Base-by-base conservation (phyloP, 805 yeast species). In the Cyberlindnera bimundalis region DNA sequence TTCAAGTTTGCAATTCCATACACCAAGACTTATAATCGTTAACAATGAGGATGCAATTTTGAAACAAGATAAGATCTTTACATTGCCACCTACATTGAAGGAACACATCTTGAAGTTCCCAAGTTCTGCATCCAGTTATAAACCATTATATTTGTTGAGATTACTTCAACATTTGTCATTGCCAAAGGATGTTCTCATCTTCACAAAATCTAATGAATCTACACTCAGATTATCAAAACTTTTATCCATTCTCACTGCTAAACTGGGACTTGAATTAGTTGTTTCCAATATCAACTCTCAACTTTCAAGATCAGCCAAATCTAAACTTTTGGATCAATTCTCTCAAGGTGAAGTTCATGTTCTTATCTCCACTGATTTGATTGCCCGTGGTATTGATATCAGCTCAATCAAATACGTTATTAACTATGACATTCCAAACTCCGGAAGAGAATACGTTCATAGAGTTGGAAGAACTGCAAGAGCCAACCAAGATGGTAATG, bases 401-500 rank as follows among this genome's bases (percentile, higher is more conserved):
- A 64, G 73, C 13, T 71, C 78, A 4, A 76, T 93, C 35, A 71
- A 77, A 32, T 76, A 78, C 47, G 96, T 93, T 11, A 67, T 93
- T 37, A 93, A 93, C 63, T 93, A 93, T 61, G 98, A 93, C 58
- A 62, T 89, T 40, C 99, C 99, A 17, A 71, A 78, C 19, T 84
- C 96, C 1, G 74, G 90, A 1, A 81, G 95, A 48, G 98, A 93
- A 53, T 93, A 93, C 52, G 88, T 93, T 20, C 99, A 93, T 64
- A 76, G 99, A 55, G 88, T 89, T 29, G 99, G 99, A 29, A 81
- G 99, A 68, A 90, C 98, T 0, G 97, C 98, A 2, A 79, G 99
- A 65, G 99, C 99, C 2, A 81, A 84, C 37, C 76, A 79, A 26
- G 38, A 50, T 1, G 99, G 99, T 58, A 65, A 67, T 27, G 96